These are phyloP conservation scores for Orbilia blumenaviensis DNA, from an alignment of 2,329 filamentous ascomycete species.

Conservation along the genomic window DNA sequence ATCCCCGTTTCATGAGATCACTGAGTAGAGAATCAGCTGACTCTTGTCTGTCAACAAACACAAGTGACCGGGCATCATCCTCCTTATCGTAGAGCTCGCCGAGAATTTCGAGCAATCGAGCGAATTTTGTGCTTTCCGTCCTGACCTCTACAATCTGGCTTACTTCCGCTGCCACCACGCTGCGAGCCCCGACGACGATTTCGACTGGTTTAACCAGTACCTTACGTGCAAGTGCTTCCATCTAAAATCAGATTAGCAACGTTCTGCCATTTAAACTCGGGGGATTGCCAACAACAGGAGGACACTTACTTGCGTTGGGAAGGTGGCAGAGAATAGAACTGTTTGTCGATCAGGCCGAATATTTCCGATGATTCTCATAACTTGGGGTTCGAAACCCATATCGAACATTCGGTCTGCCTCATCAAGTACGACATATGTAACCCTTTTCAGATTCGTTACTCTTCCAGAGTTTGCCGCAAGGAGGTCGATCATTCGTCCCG, in stretches of 20 bases:
- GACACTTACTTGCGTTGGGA: constrained; percentile 97
- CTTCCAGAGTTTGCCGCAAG: constrained; percentile 77
- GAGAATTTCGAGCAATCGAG: constrained; percentile 80
- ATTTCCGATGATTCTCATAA: constrained; percentile 97
- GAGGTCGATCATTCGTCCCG: constrained; percentile 97
- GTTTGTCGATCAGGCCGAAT: constrained; percentile 98
- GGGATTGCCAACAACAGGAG: constrained; percentile 82
- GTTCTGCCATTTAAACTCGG: constrained; percentile 59
- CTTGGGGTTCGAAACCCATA: constrained; percentile 99
- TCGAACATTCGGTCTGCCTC: constrained; percentile 99
- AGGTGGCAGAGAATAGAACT: constrained; percentile 99
- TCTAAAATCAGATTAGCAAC: constrained; percentile 42
- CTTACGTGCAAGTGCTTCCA: constrained; percentile 58
- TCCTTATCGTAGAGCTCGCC: constrained; percentile 68
- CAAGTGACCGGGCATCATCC: constrained; percentile 86
- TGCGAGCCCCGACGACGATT: constrained; percentile 68
- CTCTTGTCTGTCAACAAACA: constrained; percentile 77
- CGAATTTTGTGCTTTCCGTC: constrained; percentile 83
- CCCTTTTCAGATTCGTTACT: constrained; percentile 96
- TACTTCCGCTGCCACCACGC: constrained; percentile 93
- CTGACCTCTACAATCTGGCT: constrained; percentile 98
- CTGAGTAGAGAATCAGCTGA: constrained; percentile 76
- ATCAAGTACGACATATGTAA: constrained; percentile 97
- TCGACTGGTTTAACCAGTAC: constrained; percentile 80
- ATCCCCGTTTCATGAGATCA: constrained; percentile 58